Base-by-base conservation (phyloP, 345 rosid genomes). In the Syzygium grande region DNA sequence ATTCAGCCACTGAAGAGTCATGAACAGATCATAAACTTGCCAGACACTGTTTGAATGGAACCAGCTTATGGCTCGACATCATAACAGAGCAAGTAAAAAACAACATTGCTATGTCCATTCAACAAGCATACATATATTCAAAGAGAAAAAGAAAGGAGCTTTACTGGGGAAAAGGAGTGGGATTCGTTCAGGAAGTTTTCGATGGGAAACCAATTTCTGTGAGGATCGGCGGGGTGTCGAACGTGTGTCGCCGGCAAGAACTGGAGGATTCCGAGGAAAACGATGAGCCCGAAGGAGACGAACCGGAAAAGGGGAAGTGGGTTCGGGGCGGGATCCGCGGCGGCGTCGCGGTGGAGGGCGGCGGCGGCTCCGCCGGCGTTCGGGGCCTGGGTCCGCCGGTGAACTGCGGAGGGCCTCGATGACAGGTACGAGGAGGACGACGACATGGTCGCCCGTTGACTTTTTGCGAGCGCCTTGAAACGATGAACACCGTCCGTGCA, bases 221-320 rank as follows among this genome's bases (percentile, higher is more conserved):
- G 52, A 87, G 92, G 92, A 38, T 93, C 92, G 4, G 77, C 63
- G 4, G 93, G 91, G 88, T 93, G 79, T 1, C 92, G 93, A 63
- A 91, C 87, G 88, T 91, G 94, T 59, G 94, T 89, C 46, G 92
- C 92, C 52, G 94, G 93, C 87, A 61, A 63, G 85, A 90, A 86
- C 90, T 93, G 93, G 14, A 93, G 88, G 85, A 89, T 80, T 22
- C 85, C 89, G 34, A 91, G 91, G 85, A 51, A 52, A 7, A 90
- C 6, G 59, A 91, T 84, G 80, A 90, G 58, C n/a, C 77, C 91
- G n/a, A 90, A 65, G 11, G 94, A 89, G 51, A 91, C 59, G 52
- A 87, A 84, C 63, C 88, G 89, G 83, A 86, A 55, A 3, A 89
- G 1, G 84, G 91, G 90, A 30, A 78, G 84, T 7, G 90, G 86